phyloP scores from a whole-genome alignment of 2,329 filamentous ascomycete genomes.

The Colletotrichum spaethianum region DNA sequence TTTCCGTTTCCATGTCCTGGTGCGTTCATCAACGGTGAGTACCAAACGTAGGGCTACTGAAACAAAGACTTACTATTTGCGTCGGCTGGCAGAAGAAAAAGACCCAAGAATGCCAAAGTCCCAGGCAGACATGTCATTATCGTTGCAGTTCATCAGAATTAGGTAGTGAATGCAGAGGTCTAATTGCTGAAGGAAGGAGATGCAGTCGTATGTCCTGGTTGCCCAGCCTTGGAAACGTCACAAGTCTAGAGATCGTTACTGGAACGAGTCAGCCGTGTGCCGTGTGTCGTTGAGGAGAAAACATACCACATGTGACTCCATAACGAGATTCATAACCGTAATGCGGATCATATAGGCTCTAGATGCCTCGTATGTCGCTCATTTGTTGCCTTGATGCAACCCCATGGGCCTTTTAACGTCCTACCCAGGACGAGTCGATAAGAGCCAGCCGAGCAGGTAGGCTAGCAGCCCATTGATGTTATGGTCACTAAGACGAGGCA shows the following conservation, averaged over 20 bases:
- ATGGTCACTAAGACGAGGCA: not conserved
- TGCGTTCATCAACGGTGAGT: not conserved
- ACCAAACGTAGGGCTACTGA: not conserved
- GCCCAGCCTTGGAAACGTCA: conserved; percentile 17
- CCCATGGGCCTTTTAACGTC: conserved; percentile 52
- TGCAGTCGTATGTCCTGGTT: conserved; percentile 19
- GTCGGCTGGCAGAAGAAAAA: conserved; percentile 1
- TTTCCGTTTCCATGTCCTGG: conserved; percentile 5
- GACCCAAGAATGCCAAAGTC: conserved; percentile 8
- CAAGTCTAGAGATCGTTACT: conserved; percentile 29
- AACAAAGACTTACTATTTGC: conserved; percentile 10
- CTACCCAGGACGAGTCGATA: conserved; percentile 50
- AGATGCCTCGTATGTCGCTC: conserved; percentile 17
- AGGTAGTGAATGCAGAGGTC: not conserved
- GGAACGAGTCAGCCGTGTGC: not conserved
- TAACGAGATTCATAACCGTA: conserved; percentile 15
- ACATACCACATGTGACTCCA: conserved; percentile 28
- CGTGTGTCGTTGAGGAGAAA: not conserved
- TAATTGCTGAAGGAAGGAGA: conserved; percentile 19
- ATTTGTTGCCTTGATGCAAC: conserved; percentile 29
- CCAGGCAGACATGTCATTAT: conserved; percentile 14
- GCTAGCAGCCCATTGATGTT: not conserved
- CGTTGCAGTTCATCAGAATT: conserved; percentile 22
- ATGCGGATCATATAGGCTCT: conserved; percentile 4
- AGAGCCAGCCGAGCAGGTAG: not conserved